These are phyloP conservation scores for Clausena lansium DNA, from an alignment of 345 rosid species.

Conservation along the genomic window DNA sequence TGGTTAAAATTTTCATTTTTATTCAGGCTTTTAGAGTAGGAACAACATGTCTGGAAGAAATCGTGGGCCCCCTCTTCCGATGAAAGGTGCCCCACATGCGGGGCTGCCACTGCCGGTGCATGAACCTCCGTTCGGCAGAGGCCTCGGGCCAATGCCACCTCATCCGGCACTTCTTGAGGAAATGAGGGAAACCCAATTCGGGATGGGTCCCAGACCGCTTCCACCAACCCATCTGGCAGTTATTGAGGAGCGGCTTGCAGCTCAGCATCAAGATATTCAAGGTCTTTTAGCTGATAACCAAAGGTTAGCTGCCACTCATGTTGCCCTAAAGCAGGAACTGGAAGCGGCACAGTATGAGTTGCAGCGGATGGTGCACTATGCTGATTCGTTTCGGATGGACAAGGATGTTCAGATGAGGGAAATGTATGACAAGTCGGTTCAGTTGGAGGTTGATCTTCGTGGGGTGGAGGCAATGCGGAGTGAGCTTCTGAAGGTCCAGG, in stretches of 20 bases:
- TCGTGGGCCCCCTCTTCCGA: slow-evolving; percentile 41
- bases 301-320: slow-evolving; percentile 84
- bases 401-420: slow-evolving; percentile 87
- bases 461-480: slow-evolving; percentile 60
- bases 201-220: slow-evolving; percentile 55
- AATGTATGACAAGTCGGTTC: slow-evolving; percentile 71
- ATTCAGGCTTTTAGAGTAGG: neutral
- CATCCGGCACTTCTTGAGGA: slow-evolving; percentile 63
- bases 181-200: slow-evolving; percentile 54
- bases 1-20: neutral
- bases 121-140: slow-evolving; percentile 55
- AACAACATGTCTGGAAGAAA: slow-evolving; percentile 51
- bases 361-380: slow-evolving; percentile 61
- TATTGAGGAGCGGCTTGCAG: slow-evolving; percentile 71
- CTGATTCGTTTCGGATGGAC: slow-evolving; percentile 62
- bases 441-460: slow-evolving; percentile 64
- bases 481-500: slow-evolving; percentile 62
- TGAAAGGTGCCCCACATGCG: slow-evolving; percentile 42
- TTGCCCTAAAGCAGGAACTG: slow-evolving; percentile 88
- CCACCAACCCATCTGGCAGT: slow-evolving; percentile 69
- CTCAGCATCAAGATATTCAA: slow-evolving; percentile 88
- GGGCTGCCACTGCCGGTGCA: slow-evolving; percentile 52
- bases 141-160: slow-evolving; percentile 51
- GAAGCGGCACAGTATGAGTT: slow-evolving; percentile 82
- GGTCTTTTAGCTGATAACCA: slow-evolving; percentile 84